Conservation (phyloP, 805 yeast genomes). For the Nematodospora valgi region DNA sequence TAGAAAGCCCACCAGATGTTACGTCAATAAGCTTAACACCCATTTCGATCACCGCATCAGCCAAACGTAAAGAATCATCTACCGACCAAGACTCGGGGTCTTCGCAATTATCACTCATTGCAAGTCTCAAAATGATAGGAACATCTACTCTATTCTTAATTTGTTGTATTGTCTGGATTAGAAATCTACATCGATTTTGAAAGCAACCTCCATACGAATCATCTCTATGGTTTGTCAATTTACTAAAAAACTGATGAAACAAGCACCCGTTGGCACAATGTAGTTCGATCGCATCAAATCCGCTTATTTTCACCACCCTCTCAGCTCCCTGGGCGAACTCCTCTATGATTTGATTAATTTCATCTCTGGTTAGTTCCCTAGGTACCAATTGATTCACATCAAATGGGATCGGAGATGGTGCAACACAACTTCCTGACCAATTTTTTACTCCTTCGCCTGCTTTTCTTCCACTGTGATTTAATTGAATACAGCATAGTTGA, state of each 20-base stretch:
- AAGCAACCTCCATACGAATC: constrained; percentile 68
- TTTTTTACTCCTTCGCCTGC: constrained; percentile 26
- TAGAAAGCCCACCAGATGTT: constrained; percentile 49
- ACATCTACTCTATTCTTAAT: constrained; percentile 32
- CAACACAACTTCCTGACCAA: constrained; percentile 30
- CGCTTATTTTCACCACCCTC: constrained; percentile 45
- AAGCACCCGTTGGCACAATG: constrained; percentile 65
- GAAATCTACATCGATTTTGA: constrained; percentile 53
- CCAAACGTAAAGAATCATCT: constrained; percentile 41
- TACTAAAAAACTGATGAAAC: constrained; percentile 32
- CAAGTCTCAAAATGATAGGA: constrained; percentile 47
- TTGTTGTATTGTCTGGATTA: constrained; percentile 43
- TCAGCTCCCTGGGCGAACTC: constrained; percentile 44
- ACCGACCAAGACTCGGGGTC: constrained; percentile 40
- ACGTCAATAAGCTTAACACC: constrained; percentile 53
- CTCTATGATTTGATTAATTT: constrained; percentile 36
- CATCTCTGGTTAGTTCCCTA: constrained; percentile 39
- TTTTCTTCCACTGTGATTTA: constrained; percentile 55
- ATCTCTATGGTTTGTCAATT: constrained; percentile 46
- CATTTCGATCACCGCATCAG: constrained; percentile 33
- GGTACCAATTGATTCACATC: constrained; percentile 31
- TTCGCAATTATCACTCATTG: constrained; percentile 41
- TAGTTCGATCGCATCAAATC: constrained; percentile 62
- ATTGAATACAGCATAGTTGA: constrained; percentile 43
- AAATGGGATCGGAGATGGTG: constrained; percentile 35